Evolutionary conservation across 116 monocot species (phyloP), one percentile per base, ranked within the genome.

Genomic region (Posidonia oceanica): DNA sequence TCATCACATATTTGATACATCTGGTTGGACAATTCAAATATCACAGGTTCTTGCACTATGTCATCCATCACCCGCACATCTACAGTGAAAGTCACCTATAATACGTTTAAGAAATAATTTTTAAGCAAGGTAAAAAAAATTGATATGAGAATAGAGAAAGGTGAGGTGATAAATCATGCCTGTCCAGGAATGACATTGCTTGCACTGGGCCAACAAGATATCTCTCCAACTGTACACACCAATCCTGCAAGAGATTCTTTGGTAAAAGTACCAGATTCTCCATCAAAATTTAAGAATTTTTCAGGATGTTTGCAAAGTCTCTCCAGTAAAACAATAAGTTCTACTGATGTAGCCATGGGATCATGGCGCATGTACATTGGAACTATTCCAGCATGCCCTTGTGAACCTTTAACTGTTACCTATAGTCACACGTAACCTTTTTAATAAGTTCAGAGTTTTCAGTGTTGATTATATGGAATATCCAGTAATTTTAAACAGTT

Each of bases 121-220:
- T 53, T 22, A 16, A 51, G 21, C 7, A 61, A 29, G 12, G 7
- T 7, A 62, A 21, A 20, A 12, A 39, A 13, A 39, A n/a, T 40
- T 1, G 22, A 42, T 23, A 41, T 22, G 14, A 16, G 38, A 2
- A 57, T 75, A 20, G 39, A 39, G 61, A 62, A 10, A 67, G 73
- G 48, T 2, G 42, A 69, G 10, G 7, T 61, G n/a, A 7, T 59
- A 21, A 39, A 63, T 54, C 42, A 75, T 90, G 57, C 91, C 91
- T 96, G 84, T 53, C 96, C 91, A 59, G 91, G 96, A 55, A 96
- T 96, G 64, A 96, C 96, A 72, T 96, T 96, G 76, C 91, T 96
- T 75, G 96, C 96, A 69, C 96, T 81, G 29, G 96, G 96, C 96
- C 91, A 96, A 57, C 64, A 64, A 63, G 84, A 83, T 52, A 96